Conservation (phyloP, 352 stramenopile genomes). For the Globisporangium ultimum region DNA sequence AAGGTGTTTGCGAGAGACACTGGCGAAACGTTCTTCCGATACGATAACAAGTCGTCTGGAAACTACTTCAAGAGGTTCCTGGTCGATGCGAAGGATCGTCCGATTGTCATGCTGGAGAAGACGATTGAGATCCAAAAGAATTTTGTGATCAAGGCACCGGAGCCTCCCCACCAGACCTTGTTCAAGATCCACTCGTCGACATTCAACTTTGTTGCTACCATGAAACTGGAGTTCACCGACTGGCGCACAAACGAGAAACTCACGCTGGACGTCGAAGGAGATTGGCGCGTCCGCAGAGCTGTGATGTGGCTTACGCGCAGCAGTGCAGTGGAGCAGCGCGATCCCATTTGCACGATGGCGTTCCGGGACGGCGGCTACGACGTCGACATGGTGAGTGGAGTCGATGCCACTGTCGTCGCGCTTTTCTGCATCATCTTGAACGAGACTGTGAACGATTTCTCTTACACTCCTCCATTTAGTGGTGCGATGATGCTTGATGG, state of each 20-base stretch:
- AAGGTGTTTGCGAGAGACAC: neutral
- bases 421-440: neutral
- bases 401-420: neutral
- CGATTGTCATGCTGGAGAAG: neutral
- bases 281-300: neutral
- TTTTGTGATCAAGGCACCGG: neutral
- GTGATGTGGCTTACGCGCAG: neutral
- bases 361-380: neutral
- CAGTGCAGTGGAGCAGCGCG: neutral
- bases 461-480: too few relatives aligned
- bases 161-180: too few relatives aligned
- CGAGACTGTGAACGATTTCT: constrained; percentile 3
- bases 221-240: constrained; percentile 3
- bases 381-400: neutral
- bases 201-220: neutral
- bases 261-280: neutral
- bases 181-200: neutral
- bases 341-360: neutral
- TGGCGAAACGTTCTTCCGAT: neutral
- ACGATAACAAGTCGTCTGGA: neutral
- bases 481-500: too few relatives aligned
- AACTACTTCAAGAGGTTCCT: neutral
- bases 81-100: neutral
- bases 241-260: neutral
- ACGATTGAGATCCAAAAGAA: neutral